Evolutionary conservation across 305 asterid species (phyloP), one percentile per base, ranked within the genome.

Genomic region (Rubia balearica): DNA sequence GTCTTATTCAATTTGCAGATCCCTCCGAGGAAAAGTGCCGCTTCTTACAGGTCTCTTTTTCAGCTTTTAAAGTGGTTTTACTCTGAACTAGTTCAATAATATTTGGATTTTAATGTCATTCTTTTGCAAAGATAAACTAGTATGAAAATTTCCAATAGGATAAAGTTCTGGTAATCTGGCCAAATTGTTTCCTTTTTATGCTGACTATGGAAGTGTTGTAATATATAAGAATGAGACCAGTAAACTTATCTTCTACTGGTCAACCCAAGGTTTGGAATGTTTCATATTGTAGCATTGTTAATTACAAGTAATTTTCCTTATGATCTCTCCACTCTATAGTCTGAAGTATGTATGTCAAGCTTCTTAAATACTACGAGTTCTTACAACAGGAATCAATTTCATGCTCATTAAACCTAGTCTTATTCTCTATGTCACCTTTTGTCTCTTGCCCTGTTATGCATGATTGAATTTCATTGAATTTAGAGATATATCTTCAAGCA

Each of bases 1-100:
- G 66, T 45, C 60, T 62, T 27, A 27, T 65, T 27, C 40, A 16
- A 63, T 42, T 51, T 84, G 82, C 96, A 89, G 98, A 91, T 89
- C 75, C 98, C 98, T 81, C 96, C 98, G 46, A 84, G 98, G 70
- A 86, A 69, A 83, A 86, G 81, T 75, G 87, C 95, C 63, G 96
- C 96, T 78, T 91, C 98, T 63, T 88, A 91, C 96, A 91, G 98
- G 98, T 91, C 67, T 70, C 45, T 65, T 48, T 57, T 59, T 33
- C 68, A 61, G 55, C 24, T 13, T 1, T 24, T 43, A 48, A 27
- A 33, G 49, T 48, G 17, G 19, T 40, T 76, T 68, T 70, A 68
- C 36, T 68, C 68, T 73, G 68, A 55, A 53, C 48, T 14, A 4
- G 22, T 30, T 66, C 11, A 17, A 16, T 36, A 16, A 22, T 22